Conservation (phyloP, 352 stramenopile genomes). For the Globisporangium alternatum region DNA sequence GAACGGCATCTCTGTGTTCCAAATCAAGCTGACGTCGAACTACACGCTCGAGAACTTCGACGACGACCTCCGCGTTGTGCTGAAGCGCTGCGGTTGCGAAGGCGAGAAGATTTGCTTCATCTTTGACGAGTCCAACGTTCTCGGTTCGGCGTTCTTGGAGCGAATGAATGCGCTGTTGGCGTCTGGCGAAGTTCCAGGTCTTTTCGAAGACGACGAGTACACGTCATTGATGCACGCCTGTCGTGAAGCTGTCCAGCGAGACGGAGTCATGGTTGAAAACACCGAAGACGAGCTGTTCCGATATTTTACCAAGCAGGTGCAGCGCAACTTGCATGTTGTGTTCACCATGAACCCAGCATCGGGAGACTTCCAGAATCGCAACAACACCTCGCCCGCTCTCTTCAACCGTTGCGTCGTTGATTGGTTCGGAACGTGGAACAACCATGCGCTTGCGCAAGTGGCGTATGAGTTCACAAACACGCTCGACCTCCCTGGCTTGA, state of each 20-base stretch:
- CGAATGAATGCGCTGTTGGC: constrained; percentile 99
- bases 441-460: constrained; percentile 97
- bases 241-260: constrained; percentile 92
- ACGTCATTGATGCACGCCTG: constrained; percentile 95
- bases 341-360: constrained; percentile 99
- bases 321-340: constrained; percentile 99
- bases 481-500: constrained; percentile 90
- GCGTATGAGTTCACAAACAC: constrained; percentile 96
- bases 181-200: constrained; percentile 98
- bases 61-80: constrained; percentile 97
- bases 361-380: constrained; percentile 95
- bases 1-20: constrained; percentile 99
- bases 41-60: constrained; percentile 99
- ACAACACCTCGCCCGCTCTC: constrained; percentile 98
- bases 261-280: constrained; percentile 89
- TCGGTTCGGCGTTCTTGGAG: constrained; percentile 98
- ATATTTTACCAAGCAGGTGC: constrained; percentile 98
- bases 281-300: constrained; percentile 95
- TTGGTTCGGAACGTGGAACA: constrained; percentile 99
- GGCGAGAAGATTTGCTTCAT: constrained; percentile 99
- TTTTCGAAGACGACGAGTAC: constrained; percentile 99
- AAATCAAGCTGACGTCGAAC: constrained; percentile 99
- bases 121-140: constrained; percentile 99
- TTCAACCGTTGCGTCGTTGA: constrained; percentile 99
- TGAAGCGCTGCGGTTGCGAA: constrained; percentile 97